Percentiles rank a stretch among this genome's conserved stretches.
Conservation (phyloP, 1,284 basidiomycete species). For the Ganoderma leucocontextum region DNA sequence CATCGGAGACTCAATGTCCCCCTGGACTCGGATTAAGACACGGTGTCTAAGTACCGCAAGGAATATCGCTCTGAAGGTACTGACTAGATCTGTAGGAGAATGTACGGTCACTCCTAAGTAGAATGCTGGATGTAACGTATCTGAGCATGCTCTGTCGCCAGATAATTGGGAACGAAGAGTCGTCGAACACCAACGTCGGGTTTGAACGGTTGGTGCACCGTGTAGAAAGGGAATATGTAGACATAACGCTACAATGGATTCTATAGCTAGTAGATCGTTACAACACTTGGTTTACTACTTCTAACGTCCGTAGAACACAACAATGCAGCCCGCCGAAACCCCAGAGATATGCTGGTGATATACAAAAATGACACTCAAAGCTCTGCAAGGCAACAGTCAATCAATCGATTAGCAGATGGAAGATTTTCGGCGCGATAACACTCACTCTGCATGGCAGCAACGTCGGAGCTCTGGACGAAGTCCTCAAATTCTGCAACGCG, state of each 20-base stretch:
- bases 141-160: no score
- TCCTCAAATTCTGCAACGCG: conserved; percentile 90
- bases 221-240: no score
- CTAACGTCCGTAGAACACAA: conserved; percentile 26
- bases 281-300: conserved; percentile 31
- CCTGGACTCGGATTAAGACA: no score
- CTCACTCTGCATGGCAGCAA: conserved; percentile 91
- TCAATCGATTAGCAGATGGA: not conserved
- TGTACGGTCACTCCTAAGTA: no score
- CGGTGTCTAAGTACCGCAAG: no score
- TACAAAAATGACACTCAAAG: conserved; percentile 19
- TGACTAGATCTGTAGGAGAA: no score
- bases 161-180: no score
- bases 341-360: conserved; percentile 12
- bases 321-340: conserved; percentile 20
- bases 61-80: no score
- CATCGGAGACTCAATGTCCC: no score
- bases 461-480: conserved; percentile 94
- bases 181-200: no score
- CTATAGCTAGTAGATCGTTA: conserved; percentile 24
- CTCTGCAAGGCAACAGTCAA: conserved; percentile 15
- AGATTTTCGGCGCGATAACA: conserved; percentile 16
- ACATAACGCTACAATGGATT: conserved; percentile 17
- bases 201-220: not conserved
- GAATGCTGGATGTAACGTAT: no score